Evolutionary conservation across 2,329 filamentous ascomycete genomes (phyloP), one percentile per base, ranked within the genome.

Genomic region (Esteya vermicola): DNA sequence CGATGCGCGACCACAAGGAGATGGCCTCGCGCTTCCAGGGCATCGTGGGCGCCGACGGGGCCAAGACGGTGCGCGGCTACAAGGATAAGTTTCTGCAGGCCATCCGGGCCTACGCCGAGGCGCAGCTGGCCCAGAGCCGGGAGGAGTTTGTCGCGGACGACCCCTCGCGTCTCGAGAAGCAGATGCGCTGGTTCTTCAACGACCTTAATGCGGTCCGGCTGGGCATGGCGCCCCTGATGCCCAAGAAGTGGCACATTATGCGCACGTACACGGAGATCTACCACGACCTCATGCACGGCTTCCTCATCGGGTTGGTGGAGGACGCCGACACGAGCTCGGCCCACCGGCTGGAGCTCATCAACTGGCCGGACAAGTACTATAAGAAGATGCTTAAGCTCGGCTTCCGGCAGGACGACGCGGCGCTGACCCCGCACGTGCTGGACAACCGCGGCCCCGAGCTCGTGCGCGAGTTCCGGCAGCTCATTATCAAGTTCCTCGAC

Each of bases 301-400:
- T 91, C 57, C 70, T 98, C 9, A 64, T 93, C 39, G 75, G 67
- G 21, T 76, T 86, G 55, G 79, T 96, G 43, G 82, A 95, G 50
- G 84, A 94, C 52, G 74, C 82, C 1, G 77, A 86, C 38, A 72
- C 85, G n/a, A 85, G 77, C 35, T 88, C 88, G 1, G 81, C 81
- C 19, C 85, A 94, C 54, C 82, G 91, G 51, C 74, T 98, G 18
- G 81, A 85, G 47, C 93, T 98, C 49, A 81, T 96, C 52, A 82
- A 93, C 54, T 98, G 89, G 81, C 85, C 84, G 6, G 85, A 93
- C 47, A 91, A 89, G 55, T 98, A 98, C 64, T 93, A 96, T 61
- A 75, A 79, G 52, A 95, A 94, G 62, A 95, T 98, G 86, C 70
- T 69, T 52, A 93, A 93, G 59, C 72, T 98, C 16, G 86, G 88